Evolutionary conservation across 352 stramenopile species (phyloP), one percentile per base, ranked within the genome.

Genomic region (Phytophthora quininea): DNA sequence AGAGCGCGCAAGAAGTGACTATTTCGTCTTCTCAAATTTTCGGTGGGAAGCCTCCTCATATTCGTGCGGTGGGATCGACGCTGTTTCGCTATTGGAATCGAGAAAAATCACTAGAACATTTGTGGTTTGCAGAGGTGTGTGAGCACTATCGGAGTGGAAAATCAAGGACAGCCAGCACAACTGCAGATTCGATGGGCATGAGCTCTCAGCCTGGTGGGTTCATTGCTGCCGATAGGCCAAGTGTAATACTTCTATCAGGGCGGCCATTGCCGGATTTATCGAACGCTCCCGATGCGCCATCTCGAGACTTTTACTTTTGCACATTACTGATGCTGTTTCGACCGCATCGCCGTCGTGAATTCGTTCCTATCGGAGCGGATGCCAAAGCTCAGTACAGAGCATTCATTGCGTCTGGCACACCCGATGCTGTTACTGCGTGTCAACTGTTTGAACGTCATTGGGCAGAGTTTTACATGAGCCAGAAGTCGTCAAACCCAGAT

Each of bases 71-170:
- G n/a, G n/a, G n/a, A n/a, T n/a, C n/a, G n/a, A n/a, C n/a, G n/a
- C n/a, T n/a, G n/a, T n/a, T n/a, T n/a, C n/a, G n/a, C 3, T 64
- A 64, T 47, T 57, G 57, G 47, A 43, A 32, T 10, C 40, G 40
- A 19, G 48, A 29, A 45, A n/a, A 3, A 1, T n/a, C 3, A 5
- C 19, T 58, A 1, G 48, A 54, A 14, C 8, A 2, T 1, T 2
- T 24, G 8, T 14, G 10, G 0, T 57, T 57, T 32, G 55, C 54
- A 19, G 29, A 64, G 5, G 46, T 37, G 27, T 58, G 46, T 15
- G 47, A 57, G 24, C 1, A 14, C 5, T 58, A 53, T 43, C 7
- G 14, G 0, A 11, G 27, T 24, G 2, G 4, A 15, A 10, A 4
- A 40, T 8, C 4, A 4, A 52, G 40, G 31, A 12, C 29, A 12